These are phyloP conservation scores for Abelmoschus esculentus DNA, from an alignment of 345 rosid genomes.

Conservation along the genomic window DNA sequence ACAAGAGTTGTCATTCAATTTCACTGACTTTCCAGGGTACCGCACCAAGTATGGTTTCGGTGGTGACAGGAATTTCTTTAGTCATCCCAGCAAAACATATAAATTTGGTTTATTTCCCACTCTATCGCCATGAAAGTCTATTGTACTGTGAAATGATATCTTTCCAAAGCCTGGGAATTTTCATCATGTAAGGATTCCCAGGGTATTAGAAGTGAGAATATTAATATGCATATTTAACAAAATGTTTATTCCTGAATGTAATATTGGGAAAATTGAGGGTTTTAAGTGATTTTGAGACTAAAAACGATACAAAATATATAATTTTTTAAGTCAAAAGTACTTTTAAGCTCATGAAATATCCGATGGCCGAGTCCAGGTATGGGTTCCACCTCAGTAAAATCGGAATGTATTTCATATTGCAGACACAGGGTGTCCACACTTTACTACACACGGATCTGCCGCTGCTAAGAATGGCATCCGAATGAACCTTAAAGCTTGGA, in stretches of 20 bases:
- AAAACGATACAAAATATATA: not conserved
- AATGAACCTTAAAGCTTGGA: conserved; percentile 76
- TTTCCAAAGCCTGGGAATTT: too few species aligned
- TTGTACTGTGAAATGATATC: not conserved
- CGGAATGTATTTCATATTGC: too few species aligned
- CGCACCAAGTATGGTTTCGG: conserved; percentile 25
- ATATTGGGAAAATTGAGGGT: too few species aligned
- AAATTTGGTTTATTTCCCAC: not conserved
- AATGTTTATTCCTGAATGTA: too few species aligned
- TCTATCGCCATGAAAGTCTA: not conserved
- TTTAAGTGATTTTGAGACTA: too few species aligned
- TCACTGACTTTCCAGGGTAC: conserved; percentile 37
- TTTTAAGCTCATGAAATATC: conserved; percentile 81
- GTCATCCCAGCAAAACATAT: conserved; percentile 12
- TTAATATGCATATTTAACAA: too few species aligned
- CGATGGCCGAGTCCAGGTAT: conserved; percentile 55
- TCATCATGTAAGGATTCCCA: too few species aligned
- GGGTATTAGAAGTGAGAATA: too few species aligned
- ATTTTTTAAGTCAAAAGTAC: conserved; percentile 53
- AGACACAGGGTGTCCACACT: too few species aligned
- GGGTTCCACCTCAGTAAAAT: conserved; percentile 63
- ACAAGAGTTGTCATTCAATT: conserved; percentile 14
- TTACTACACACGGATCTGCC: conserved; percentile 45
- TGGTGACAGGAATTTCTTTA: conserved; percentile 10
- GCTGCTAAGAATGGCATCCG: conserved; percentile 44